A percentile compares a stretch with the other conserved stretches of the same genome.
These are phyloP conservation scores for Xerocomellus chrysenteron DNA, from an alignment of 768 basidiomycete species.

Conservation along the genomic window DNA sequence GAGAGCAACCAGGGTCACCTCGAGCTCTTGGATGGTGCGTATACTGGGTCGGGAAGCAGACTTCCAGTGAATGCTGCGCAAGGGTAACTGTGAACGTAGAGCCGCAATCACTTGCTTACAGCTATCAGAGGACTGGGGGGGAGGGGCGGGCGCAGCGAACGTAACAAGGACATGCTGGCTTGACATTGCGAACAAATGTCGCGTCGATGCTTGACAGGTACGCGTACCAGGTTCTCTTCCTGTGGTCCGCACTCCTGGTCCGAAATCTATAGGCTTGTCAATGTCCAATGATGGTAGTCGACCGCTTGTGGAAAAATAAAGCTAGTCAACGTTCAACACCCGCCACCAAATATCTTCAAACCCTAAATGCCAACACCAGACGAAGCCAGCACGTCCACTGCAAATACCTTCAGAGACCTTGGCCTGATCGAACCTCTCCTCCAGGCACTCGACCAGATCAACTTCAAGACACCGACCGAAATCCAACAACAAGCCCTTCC, in stretches of 20 bases:
- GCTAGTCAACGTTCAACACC: no score
- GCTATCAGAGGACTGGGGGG: slow-evolving; percentile 65
- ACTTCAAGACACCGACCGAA: slow-evolving; percentile 83
- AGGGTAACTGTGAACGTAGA: slow-evolving; percentile 70
- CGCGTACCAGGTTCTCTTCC: not conserved
- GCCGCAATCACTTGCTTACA: slow-evolving; percentile 71
- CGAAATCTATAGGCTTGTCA: not conserved
- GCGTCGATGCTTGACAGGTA: not conserved
- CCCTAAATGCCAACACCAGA: slow-evolving; percentile 59
- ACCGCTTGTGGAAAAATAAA: slow-evolving; percentile 16
- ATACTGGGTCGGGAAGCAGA: slow-evolving; percentile 65
- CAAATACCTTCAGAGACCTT: slow-evolving; percentile 71
- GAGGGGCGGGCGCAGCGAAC: slow-evolving; percentile 55
- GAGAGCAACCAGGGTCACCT: slow-evolving; percentile 68
- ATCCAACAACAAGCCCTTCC: slow-evolving; percentile 88
- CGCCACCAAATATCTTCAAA: not conserved
- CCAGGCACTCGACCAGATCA: slow-evolving; percentile 76
- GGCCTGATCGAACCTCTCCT: slow-evolving; percentile 90
- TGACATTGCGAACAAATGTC: slow-evolving; percentile 28
- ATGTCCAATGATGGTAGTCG: no score
- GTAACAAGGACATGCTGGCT: slow-evolving; percentile 62
- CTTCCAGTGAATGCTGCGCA: slow-evolving; percentile 94
- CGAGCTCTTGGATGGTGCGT: slow-evolving; percentile 87
- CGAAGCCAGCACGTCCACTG: slow-evolving; percentile 51
- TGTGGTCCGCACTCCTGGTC: not conserved